These are phyloP conservation scores for Fusarium ramigenum DNA, from an alignment of 2,329 filamentous ascomycete genomes.

Conservation along the genomic window DNA sequence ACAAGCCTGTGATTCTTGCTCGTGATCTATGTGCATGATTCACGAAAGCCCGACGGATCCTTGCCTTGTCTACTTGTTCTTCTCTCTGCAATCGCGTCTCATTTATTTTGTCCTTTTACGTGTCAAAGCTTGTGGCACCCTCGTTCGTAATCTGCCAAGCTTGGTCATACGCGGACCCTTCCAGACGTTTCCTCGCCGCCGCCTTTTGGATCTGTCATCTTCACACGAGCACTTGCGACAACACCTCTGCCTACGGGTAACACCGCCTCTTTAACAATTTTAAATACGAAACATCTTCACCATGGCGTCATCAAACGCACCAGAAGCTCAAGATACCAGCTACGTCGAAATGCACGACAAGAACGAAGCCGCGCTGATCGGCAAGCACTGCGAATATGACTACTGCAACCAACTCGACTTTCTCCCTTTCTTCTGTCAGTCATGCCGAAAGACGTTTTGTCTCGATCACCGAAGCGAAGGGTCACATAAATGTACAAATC, in stretches of 20 bases:
- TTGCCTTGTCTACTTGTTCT: neutral
- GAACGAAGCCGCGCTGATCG: slow-evolving; percentile 83
- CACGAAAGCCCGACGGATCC: neutral
- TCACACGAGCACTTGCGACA: slow-evolving; percentile 41
- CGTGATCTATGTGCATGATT: neutral
- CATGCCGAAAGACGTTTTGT: slow-evolving; percentile 85
- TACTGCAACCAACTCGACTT: slow-evolving; percentile 98
- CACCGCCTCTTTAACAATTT: slow-evolving; percentile 1
- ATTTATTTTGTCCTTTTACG: neutral
- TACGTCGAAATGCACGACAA: slow-evolving; percentile 78
- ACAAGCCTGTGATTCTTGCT: slow-evolving; percentile 2
- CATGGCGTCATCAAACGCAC: slow-evolving; percentile 64
- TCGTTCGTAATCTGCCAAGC: slow-evolving; percentile 33
- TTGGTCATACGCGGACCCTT: slow-evolving; percentile 45
- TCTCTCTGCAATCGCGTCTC: neutral
- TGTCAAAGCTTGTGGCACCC: slow-evolving; percentile 3
- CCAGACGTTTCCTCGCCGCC: slow-evolving; percentile 48
- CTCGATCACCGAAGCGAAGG: slow-evolving; percentile 92
- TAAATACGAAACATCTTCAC: slow-evolving; percentile 36
- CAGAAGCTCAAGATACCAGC: slow-evolving; percentile 58
- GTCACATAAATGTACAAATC: slow-evolving; percentile 73
- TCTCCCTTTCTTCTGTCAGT: slow-evolving; percentile 92
- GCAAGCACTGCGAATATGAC: slow-evolving; percentile 87
- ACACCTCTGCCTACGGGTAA: slow-evolving; percentile 39
- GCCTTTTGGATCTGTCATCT: slow-evolving; percentile 37